Evolutionary conservation across 345 rosid species (phyloP).

Genomic region (Jatropha curcas): DNA sequence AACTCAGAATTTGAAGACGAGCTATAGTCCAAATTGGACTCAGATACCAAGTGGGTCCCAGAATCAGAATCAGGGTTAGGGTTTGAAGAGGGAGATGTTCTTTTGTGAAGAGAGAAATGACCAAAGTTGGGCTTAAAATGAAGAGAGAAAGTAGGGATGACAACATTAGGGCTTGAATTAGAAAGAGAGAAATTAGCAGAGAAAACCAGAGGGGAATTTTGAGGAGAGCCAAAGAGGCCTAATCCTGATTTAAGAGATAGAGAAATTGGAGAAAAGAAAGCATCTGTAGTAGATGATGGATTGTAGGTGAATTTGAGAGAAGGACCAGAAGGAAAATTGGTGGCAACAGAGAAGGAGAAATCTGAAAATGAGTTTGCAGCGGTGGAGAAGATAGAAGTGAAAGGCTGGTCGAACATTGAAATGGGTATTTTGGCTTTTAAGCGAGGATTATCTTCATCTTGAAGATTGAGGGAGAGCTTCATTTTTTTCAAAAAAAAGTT

Average conservation of each 20-base stretch:
- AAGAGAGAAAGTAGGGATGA: conserved; percentile 54
- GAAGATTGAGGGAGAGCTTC: conserved; percentile 57
- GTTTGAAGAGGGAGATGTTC: conserved; percentile 32
- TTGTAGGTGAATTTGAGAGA: conserved; percentile 48
- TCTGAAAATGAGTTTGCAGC: conserved; percentile 27
- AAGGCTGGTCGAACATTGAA: conserved; percentile 52
- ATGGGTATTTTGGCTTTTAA: conserved; percentile 55
- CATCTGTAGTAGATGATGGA: conserved; percentile 23
- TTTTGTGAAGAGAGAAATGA: conserved; percentile 47
- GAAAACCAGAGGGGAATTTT: conserved; percentile 56
- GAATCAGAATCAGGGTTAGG: conserved; percentile 20
- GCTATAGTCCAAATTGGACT: conserved; percentile 17
- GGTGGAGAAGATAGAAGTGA: conserved; percentile 40
- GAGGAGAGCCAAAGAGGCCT: conserved; percentile 63
- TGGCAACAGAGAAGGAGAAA: conserved; percentile 48
- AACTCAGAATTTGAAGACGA: conserved; percentile 26
- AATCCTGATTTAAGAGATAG: conserved; percentile 62
- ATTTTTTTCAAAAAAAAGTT: too few species aligned
- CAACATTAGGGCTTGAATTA: conserved; percentile 15
- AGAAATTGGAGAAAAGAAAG: conserved; percentile 40
- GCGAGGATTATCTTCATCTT: conserved; percentile 34
- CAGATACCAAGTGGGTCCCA: conserved; percentile 19
- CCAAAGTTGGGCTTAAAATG: conserved; percentile 65
- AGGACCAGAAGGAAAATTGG: conserved; percentile 59
- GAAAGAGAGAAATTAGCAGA: conserved; percentile 52